phyloP scores from a whole-genome alignment of 2,329 filamentous ascomycete genomes.

The Microsporum audouinii region DNA sequence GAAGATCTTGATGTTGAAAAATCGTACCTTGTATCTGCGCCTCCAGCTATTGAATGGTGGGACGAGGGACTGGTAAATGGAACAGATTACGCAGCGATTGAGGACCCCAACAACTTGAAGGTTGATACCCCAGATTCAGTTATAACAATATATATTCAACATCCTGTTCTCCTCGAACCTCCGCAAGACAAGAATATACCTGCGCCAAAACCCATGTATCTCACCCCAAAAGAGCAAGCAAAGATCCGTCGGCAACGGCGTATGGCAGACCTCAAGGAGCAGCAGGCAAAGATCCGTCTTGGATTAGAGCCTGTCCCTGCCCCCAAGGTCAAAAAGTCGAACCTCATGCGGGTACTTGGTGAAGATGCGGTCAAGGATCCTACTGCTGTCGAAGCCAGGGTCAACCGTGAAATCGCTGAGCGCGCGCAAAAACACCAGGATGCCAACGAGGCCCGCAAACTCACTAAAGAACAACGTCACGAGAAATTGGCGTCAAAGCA shows the following conservation, averaged over 20 bases:
- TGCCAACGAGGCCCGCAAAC: constrained; percentile 70
- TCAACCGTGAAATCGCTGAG: constrained; percentile 85
- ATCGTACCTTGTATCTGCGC: constrained; percentile 70
- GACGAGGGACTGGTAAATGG: constrained; percentile 77
- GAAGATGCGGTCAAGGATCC: constrained; percentile 91
- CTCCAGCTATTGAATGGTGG: constrained; percentile 94
- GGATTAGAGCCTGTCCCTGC: constrained; percentile 81
- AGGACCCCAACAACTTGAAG: constrained; percentile 55
- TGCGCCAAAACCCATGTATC: constrained; percentile 74
- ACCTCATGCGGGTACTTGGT: constrained; percentile 92
- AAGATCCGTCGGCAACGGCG: constrained; percentile 82
- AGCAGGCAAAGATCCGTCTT: constrained; percentile 88
- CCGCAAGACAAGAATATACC: constrained; percentile 78
- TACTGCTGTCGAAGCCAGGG: constrained; percentile 87
- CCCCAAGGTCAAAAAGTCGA: constrained; percentile 93
- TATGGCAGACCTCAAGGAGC: constrained; percentile 87
- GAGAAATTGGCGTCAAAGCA: constrained; percentile 77
- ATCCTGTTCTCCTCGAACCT: constrained; percentile 80
- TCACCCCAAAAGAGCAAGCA: constrained; percentile 81
- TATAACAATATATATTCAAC: constrained; percentile 82
- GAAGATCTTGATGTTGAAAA: constrained; percentile 84
- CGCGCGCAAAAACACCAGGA: constrained; percentile 66
- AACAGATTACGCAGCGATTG: constrained; percentile 60
- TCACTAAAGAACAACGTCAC: constrained; percentile 75
- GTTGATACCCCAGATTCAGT: constrained; percentile 70